A percentile compares a stretch with the other conserved stretches of the same genome.
phyloP scores from a whole-genome alignment of 2,329 filamentous ascomycete genomes.

The Aspergillus uvarum region DNA sequence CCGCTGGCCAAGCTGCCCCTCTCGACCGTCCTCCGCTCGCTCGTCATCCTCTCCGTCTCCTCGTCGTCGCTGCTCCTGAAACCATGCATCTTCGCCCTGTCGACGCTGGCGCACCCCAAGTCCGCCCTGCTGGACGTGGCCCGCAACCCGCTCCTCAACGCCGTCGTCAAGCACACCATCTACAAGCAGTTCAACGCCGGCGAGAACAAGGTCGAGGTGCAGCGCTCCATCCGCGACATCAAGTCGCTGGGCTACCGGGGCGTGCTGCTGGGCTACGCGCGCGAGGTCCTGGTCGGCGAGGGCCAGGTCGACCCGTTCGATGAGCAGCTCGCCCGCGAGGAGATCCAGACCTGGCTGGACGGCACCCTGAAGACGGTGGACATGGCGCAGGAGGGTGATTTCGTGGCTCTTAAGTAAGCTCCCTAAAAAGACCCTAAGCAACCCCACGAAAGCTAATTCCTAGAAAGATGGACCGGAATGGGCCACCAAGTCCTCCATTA shows the following conservation, averaged over 20 bases:
- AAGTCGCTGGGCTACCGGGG: slow-evolving; percentile 53
- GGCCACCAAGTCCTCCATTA: slow-evolving; percentile 45
- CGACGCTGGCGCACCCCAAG: slow-evolving; percentile 50
- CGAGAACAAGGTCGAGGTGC: slow-evolving; percentile 50
- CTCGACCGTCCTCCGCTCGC: slow-evolving; percentile 38
- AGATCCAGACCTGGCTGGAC: slow-evolving; percentile 49
- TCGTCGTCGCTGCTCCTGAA: slow-evolving; percentile 59
- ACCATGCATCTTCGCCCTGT: slow-evolving; percentile 71
- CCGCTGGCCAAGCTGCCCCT: slow-evolving; percentile 39
- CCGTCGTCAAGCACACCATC: slow-evolving; percentile 48
- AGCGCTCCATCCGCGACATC: slow-evolving; percentile 46
- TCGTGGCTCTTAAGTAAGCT: slow-evolving; percentile 53
- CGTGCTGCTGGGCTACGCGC: slow-evolving; percentile 55
- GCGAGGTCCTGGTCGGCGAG: slow-evolving; percentile 54
- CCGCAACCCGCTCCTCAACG: slow-evolving; percentile 47
- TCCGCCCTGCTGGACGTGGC: slow-evolving; percentile 49
- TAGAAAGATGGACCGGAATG: slow-evolving; percentile 49
- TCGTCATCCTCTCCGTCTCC: slow-evolving; percentile 39
- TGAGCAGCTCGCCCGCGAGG: slow-evolving; percentile 32
- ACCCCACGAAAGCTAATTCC: background rate
- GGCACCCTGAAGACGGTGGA: slow-evolving; percentile 55
- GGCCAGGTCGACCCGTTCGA: slow-evolving; percentile 30
- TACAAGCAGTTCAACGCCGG: slow-evolving; percentile 61
- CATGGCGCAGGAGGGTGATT: slow-evolving; percentile 54
- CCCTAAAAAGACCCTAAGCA: too few species aligned